Evolutionary conservation across 495 filamentous ascomycete species (phyloP).

Genomic region (Neurospora sp.): DNA sequence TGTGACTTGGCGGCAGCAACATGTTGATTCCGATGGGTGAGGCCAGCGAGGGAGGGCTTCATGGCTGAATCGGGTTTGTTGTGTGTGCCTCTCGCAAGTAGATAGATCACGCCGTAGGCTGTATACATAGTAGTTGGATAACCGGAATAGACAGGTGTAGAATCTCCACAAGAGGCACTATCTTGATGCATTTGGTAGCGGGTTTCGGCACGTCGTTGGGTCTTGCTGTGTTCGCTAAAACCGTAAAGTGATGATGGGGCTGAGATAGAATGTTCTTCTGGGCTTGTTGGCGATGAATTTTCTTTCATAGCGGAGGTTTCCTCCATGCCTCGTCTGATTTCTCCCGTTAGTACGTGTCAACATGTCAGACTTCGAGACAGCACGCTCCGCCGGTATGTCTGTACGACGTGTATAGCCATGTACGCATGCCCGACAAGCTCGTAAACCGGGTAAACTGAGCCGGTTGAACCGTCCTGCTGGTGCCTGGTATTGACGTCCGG

Average conservation of each 20-base stretch:
- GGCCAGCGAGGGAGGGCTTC: background rate
- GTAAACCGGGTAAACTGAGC: background rate
- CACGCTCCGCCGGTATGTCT: background rate
- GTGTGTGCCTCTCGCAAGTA: background rate
- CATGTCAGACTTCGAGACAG: background rate
- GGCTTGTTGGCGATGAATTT: background rate
- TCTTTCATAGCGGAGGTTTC: background rate
- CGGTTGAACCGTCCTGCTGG: background rate
- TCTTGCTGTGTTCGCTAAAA: background rate
- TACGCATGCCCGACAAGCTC: background rate
- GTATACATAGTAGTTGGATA: background rate
- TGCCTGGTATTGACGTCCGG: background rate
- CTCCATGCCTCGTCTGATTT: background rate
- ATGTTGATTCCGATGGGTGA: background rate
- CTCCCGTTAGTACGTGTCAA: background rate
- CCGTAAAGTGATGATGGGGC: background rate
- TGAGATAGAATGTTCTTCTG: background rate
- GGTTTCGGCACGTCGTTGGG: background rate
- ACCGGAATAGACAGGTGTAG: background rate
- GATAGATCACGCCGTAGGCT: background rate
- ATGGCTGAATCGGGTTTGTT: background rate
- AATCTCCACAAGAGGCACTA: background rate
- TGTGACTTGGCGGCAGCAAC: background rate
- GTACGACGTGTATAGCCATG: background rate
- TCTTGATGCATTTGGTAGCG: background rate